Evolutionary conservation across 495 filamentous ascomycete species (phyloP).

Genomic region (Paragyromitra xinjiangensis): DNA sequence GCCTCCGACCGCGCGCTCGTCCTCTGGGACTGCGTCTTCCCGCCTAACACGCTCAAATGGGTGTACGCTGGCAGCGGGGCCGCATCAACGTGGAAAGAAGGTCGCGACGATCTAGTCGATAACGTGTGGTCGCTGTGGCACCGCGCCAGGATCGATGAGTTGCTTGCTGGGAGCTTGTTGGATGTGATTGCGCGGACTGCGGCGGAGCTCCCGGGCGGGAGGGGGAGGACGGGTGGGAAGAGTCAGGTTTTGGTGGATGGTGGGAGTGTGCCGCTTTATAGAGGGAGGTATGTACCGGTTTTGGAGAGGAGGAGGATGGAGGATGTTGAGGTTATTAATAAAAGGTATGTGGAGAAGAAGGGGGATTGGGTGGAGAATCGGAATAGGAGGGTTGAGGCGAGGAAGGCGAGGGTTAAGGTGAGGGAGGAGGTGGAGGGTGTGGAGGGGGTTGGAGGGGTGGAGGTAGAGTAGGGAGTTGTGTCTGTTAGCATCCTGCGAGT

Average conservation of each 20-base stretch:
- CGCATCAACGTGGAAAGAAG: slow-evolving; percentile 56
- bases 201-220: slow-evolving; percentile 54
- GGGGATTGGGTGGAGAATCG: slow-evolving; percentile 64
- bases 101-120: slow-evolving; percentile 74
- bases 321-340: slow-evolving; percentile 75
- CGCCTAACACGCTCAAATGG: slow-evolving; percentile 81
- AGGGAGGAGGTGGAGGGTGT: slow-evolving; percentile 58
- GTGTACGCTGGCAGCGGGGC: slow-evolving; percentile 64
- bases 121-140: slow-evolving; percentile 84
- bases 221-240: slow-evolving; percentile 57
- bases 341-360: slow-evolving; percentile 76
- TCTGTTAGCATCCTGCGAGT: too few species aligned
- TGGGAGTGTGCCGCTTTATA: slow-evolving; percentile 66
- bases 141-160: slow-evolving; percentile 84
- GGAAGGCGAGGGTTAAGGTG: slow-evolving; percentile 43
- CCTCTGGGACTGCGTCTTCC: slow-evolving; percentile 94
- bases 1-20: slow-evolving; percentile 88
- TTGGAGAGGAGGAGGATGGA: slow-evolving; percentile 72
- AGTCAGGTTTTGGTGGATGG: slow-evolving; percentile 77
- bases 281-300: slow-evolving; percentile 76
- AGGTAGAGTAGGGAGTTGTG: slow-evolving; percentile 60
- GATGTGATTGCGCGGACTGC: slow-evolving; percentile 64
- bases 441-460: slow-evolving; percentile 59
- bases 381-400: slow-evolving; percentile 53
- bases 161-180: slow-evolving; percentile 74